phyloP scores from a whole-genome alignment of 202 grass and related monocot species.

The Setaria italica region DNA sequence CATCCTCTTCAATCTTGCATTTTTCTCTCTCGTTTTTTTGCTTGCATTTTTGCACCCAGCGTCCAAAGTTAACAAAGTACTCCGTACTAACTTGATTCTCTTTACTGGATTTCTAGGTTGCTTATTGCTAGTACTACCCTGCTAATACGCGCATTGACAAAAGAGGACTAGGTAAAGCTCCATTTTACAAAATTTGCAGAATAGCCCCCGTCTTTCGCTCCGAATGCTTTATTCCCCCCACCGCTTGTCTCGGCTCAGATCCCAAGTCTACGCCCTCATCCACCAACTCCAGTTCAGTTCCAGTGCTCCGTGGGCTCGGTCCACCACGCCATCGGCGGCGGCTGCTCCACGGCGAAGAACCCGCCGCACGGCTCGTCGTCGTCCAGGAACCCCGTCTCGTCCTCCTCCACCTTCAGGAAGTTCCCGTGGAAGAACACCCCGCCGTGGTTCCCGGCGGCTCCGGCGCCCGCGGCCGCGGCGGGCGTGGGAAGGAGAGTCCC shows the following conservation, averaged over 20 bases:
- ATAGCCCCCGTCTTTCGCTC: not conserved
- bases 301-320: slow-evolving; percentile 59
- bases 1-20: not conserved
- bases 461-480: not conserved
- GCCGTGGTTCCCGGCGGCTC: not conserved
- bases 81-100: not conserved
- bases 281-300: slow-evolving; percentile 15
- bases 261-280: not conserved
- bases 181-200: slow-evolving; percentile 52
- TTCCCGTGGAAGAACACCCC: slow-evolving; percentile 51
- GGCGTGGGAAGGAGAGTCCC: slow-evolving; percentile 24
- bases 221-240: slow-evolving; percentile 45
- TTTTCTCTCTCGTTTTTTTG: not conserved
- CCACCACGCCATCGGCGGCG: slow-evolving; percentile 81
- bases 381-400: slow-evolving; percentile 77
- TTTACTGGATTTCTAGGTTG: not conserved
- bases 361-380: slow-evolving; percentile 75
- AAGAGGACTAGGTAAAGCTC: not conserved
- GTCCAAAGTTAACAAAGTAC: not conserved
- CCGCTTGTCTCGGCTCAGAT: slow-evolving; percentile 22
- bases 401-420: slow-evolving; percentile 80
- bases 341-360: slow-evolving; percentile 86
- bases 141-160: not conserved
- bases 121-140: not conserved
- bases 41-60: slow-evolving; percentile 22